Evolutionary conservation across 2,329 filamentous ascomycete genomes (phyloP), one percentile per base, ranked within the genome.

Genomic region (Alternaria sp.): DNA sequence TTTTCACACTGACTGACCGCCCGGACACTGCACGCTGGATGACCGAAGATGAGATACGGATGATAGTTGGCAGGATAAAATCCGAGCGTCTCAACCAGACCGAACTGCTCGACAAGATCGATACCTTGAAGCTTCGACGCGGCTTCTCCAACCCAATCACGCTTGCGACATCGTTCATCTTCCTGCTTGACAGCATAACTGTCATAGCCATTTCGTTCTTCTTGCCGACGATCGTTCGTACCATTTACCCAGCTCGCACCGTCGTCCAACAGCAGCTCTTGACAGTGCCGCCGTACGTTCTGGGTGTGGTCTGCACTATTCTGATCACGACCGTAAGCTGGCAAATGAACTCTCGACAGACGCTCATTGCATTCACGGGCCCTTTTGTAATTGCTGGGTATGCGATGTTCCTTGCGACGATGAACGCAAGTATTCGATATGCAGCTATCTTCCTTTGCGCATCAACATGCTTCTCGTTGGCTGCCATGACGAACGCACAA

Each of bases 151-250:
- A 83, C 65, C 90, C 89, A 0, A 83, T 90, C 43, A 88, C 86
- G 0, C 67, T 90, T 0, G 77, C 80, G 8, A 88, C 84, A 0
- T 75, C 85, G 0, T 77, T 86, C 61, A 83, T 89, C 66, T 89
- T 89, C 78, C 77, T 89, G 1, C 82, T 90, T 54, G 83, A 88
- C 80, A 89, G 89, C 77, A 85, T 91, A 73, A 91, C 89, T 1
- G 89, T 91, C 5, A 87, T 90, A 70, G 88, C 88, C 2, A 81
- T 91, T 5, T 86, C 87, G 0, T 90, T 91, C 81, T 91, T 91
- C 77, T 79, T 84, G 0, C 90, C 90, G 0, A 91, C 89, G 0
- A 91, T 92, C 66, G 86, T 92, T 32, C 78, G 79, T 36, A 89
- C 85, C 15, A 91, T 92, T 68, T 91, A 91, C 68, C 86, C 87